phyloP scores from a whole-genome alignment of 305 asterid genomes.

The Salvia sclarea region DNA sequence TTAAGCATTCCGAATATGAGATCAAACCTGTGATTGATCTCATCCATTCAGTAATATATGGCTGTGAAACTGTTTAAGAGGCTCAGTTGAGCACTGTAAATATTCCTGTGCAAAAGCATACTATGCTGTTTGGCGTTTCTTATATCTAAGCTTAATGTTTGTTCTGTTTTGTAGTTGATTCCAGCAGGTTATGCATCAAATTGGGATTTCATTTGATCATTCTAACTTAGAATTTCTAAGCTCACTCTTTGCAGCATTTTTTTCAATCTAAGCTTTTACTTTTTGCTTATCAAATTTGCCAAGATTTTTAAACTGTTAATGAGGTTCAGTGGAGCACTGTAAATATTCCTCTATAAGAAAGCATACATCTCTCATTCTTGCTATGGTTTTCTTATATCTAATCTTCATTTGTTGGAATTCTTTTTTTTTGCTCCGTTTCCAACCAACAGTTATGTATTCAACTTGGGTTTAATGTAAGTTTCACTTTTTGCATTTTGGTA shows the following conservation, averaged over 20 bases:
- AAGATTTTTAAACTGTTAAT: not conserved
- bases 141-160: slow-evolving; percentile 7
- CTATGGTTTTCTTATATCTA: slow-evolving; percentile 7
- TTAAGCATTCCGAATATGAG: slow-evolving; percentile 14
- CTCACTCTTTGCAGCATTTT: no score
- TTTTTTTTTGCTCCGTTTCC: not conserved
- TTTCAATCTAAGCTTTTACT: not conserved
- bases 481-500: not conserved
- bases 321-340: slow-evolving; percentile 24
- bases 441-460: not conserved
- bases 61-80: not conserved
- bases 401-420: not conserved
- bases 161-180: not conserved
- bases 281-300: no score
- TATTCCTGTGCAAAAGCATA: slow-evolving; percentile 4
- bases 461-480: not conserved
- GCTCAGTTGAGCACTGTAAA: slow-evolving; percentile 26
- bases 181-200: not conserved
- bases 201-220: not conserved
- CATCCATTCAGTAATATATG: not conserved
- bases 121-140: not conserved
- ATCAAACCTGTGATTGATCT: not conserved
- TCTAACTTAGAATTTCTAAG: no score
- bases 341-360: slow-evolving; percentile 17
- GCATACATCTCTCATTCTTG: slow-evolving; percentile 1